Conservation (phyloP, 352 stramenopile species). For the Phytophthora podocarpi region DNA sequence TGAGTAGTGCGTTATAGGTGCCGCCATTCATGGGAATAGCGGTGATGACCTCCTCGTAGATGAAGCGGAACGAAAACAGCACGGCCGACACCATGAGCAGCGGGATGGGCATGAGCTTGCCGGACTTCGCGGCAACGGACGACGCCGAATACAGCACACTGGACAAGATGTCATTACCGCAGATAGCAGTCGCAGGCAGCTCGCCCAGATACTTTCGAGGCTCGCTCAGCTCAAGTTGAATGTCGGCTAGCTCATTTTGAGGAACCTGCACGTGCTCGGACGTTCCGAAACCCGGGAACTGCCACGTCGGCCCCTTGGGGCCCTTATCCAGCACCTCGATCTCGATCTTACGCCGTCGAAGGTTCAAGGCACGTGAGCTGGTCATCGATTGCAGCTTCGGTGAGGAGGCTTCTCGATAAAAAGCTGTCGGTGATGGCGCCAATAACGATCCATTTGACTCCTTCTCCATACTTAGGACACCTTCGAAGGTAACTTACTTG, state of each 20-base stretch:
- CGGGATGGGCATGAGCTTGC: conserved; percentile 81
- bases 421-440: no score
- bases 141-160: conserved; percentile 79
- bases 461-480: no score
- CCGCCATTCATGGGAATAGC: conserved; percentile 91
- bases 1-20: conserved; percentile 90
- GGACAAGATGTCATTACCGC: conserved; percentile 89
- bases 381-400: no score
- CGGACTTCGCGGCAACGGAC: conserved; percentile 48
- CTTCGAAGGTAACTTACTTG: no score
- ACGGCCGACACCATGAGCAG: conserved; percentile 72
- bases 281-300: conserved; percentile 43
- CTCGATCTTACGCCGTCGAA: conserved; percentile 52
- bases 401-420: no score
- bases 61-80: conserved; percentile 69
- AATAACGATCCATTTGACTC: no score
- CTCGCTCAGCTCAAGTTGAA: conserved; percentile 38
- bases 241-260: conserved; percentile 38
- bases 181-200: conserved; percentile 84
- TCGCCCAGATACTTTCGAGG: conserved; percentile 54
- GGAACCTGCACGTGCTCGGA: conserved; percentile 44
- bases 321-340: conserved; percentile 46
- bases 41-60: conserved; percentile 89
- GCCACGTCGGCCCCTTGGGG: conserved; percentile 38
- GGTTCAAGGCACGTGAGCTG: conserved; percentile 23